Evolutionary conservation across 495 filamentous ascomycete genomes (phyloP).

Genomic region (Glarea lozoyensis): DNA sequence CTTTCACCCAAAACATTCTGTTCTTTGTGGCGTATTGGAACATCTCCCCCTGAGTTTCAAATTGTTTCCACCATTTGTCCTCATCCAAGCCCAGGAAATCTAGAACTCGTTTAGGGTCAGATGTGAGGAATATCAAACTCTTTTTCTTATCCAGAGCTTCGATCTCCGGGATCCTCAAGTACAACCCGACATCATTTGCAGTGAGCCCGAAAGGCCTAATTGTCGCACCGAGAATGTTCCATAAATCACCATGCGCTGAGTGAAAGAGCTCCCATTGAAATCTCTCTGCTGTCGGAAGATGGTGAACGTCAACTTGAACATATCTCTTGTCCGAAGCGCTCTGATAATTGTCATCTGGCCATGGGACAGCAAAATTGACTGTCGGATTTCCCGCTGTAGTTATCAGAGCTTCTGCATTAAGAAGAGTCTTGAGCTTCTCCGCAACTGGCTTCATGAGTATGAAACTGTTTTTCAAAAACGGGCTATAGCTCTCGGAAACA

Average conservation of each 20-base stretch:
- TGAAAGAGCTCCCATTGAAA: constrained; percentile 53
- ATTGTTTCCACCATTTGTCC: constrained; percentile 32
- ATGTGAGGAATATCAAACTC: constrained; percentile 47
- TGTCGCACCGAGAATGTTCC: constrained; percentile 53
- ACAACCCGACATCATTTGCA: constrained; percentile 47
- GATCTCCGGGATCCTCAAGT: constrained; percentile 52
- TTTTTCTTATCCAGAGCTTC: constrained; percentile 45
- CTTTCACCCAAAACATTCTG: constrained; percentile 40
- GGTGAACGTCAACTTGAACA: constrained; percentile 57
- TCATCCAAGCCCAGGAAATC: constrained; percentile 48
- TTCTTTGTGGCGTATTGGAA: constrained; percentile 45
- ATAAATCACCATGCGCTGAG: constrained; percentile 55
- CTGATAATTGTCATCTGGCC: constrained; percentile 24
- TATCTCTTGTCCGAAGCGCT: constrained; percentile 21
- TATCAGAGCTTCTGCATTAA: constrained; percentile 25
- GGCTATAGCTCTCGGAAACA: constrained; percentile 3
- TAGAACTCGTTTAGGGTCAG: constrained; percentile 40
- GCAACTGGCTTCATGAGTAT: constrained; percentile 9
- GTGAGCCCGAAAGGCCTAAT: constrained; percentile 55
- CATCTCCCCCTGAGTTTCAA: constrained; percentile 40
- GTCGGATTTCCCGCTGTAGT: constrained; percentile 17
- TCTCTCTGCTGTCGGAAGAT: constrained; percentile 31
- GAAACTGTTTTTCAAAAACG: no score
- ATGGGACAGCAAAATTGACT: constrained; percentile 39
- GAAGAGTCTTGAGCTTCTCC: constrained; percentile 12